Evolutionary conservation across 495 filamentous ascomycete genomes (phyloP).

Genomic region (Staphylotrichum tortipilum): DNA sequence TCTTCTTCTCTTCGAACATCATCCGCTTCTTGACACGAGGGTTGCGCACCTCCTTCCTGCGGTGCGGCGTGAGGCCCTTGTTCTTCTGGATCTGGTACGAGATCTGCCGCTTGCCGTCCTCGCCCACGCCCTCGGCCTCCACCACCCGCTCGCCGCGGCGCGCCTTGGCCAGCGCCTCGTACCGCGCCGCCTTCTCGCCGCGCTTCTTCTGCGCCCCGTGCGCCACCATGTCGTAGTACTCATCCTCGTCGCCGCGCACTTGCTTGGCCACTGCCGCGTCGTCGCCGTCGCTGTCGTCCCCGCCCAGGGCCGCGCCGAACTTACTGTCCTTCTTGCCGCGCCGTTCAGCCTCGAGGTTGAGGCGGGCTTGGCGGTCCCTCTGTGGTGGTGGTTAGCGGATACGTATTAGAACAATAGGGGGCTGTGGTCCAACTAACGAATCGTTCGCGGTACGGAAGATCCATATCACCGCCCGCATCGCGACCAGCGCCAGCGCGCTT

Average conservation of each 20-base stretch:
- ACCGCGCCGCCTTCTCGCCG: conserved; percentile 53
- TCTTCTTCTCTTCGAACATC: conserved; percentile 87
- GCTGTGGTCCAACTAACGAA: conserved; percentile 30
- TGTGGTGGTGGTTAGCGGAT: conserved; percentile 9
- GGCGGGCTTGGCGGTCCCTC: conserved; percentile 70
- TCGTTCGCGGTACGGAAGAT: conserved; percentile 86
- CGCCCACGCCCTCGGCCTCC: conserved; percentile 49
- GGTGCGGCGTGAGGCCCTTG: conserved; percentile 79
- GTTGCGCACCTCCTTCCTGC: conserved; percentile 89
- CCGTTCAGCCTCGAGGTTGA: conserved; percentile 79
- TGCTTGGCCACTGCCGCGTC: conserved; percentile 31
- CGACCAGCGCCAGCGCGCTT: conserved; percentile 73
- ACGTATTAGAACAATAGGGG: no score
- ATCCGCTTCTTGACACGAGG: conserved; percentile 95
- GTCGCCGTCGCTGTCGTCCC: conserved; percentile 51
- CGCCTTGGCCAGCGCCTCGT: conserved; percentile 37
- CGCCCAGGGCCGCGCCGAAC: conserved; percentile 51
- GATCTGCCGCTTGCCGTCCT: conserved; percentile 82
- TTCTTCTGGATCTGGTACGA: conserved; percentile 93
- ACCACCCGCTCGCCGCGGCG: conserved; percentile 47
- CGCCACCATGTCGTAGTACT: conserved; percentile 85
- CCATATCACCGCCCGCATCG: conserved; percentile 80
- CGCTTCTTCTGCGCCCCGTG: conserved; percentile 60
- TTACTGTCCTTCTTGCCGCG: conserved; percentile 61
- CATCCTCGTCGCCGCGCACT: conserved; percentile 53